phyloP scores from a whole-genome alignment of 768 basidiomycete species.

The Termitomyces sp. region DNA sequence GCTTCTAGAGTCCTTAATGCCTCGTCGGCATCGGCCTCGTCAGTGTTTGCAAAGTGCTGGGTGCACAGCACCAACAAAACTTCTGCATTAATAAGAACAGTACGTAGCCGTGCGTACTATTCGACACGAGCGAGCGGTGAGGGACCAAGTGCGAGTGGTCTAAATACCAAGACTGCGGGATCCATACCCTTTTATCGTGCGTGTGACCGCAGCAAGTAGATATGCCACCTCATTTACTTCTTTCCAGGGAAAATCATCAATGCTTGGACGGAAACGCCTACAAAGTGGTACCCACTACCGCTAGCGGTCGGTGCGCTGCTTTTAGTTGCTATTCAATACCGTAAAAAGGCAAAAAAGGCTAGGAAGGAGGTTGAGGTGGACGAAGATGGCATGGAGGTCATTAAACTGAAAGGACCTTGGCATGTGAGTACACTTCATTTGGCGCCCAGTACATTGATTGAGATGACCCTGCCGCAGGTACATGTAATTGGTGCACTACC shows the following conservation, averaged over 20 bases:
- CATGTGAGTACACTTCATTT: conserved; percentile 52
- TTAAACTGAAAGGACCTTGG: conserved; percentile 88
- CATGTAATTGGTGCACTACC: conserved; percentile 95
- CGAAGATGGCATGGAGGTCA: conserved; percentile 78
- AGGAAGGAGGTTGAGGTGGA: conserved; percentile 71
- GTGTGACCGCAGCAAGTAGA: conserved; percentile 20
- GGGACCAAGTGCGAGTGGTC: conserved; percentile 17
- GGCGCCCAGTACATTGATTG: not conserved
- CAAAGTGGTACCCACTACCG: conserved; percentile 94
- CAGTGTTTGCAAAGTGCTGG: conserved; percentile 49
- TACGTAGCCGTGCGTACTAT: conserved; percentile 37
- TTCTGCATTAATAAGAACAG: conserved; percentile 42
- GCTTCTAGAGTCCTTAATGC: conserved; percentile 53
- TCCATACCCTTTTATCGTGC: conserved; percentile 51
- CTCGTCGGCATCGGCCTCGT: conserved; percentile 43
- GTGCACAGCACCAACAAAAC: conserved; percentile 52
- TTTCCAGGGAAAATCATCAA: conserved; percentile 57
- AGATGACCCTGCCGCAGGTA: conserved; percentile 48
- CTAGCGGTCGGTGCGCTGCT: conserved; percentile 88
- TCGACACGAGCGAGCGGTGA: conserved; percentile 31
- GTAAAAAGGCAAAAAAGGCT: conserved; percentile 49
- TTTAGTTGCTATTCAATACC: conserved; percentile 74
- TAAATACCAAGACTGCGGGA: conserved; percentile 18
- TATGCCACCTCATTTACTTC: conserved; percentile 1
- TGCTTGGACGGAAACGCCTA: conserved; percentile 85